Percentiles rank a stretch among this genome's conserved stretches.
Evolutionary conservation across 768 basidiomycete genomes (phyloP).

Genomic region (Suillus variegatus): DNA sequence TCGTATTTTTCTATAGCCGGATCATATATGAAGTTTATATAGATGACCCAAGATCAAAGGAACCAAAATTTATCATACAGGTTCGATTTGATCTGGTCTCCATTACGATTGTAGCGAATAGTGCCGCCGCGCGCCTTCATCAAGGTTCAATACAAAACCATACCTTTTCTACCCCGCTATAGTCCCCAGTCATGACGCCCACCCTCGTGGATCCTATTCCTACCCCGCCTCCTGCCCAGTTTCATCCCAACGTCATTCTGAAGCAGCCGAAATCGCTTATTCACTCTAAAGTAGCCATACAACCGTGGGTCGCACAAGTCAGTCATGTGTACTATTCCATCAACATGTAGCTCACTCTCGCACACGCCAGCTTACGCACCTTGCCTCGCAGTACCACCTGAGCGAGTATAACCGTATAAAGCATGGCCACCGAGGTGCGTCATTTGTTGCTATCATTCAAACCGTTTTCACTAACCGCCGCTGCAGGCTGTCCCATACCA

Average conservation of each 20-base stretch:
- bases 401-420: conserved; percentile 74
- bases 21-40: background rate
- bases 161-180: background rate
- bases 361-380: conserved; percentile 43
- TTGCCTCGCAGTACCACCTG: conserved; percentile 75
- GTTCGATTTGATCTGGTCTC: background rate
- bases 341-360: background rate
- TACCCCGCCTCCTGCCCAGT: background rate
- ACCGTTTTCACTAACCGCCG: background rate
- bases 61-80: too few species aligned
- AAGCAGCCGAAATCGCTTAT: background rate
- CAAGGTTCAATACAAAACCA: background rate
- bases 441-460: background rate
- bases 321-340: background rate
- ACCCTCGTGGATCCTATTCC: background rate
- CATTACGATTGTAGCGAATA: background rate
- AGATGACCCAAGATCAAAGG: too few species aligned
- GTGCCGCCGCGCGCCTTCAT: background rate
- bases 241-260: background rate
- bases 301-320: conserved; percentile 26
- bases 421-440: conserved; percentile 50
- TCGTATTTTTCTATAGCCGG: background rate
- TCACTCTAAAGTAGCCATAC: background rate
- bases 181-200: background rate
- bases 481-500: conserved; percentile 51